phyloP scores from a whole-genome alignment of 2,329 filamentous ascomycete species.

The Fusarium guadeloupense region DNA sequence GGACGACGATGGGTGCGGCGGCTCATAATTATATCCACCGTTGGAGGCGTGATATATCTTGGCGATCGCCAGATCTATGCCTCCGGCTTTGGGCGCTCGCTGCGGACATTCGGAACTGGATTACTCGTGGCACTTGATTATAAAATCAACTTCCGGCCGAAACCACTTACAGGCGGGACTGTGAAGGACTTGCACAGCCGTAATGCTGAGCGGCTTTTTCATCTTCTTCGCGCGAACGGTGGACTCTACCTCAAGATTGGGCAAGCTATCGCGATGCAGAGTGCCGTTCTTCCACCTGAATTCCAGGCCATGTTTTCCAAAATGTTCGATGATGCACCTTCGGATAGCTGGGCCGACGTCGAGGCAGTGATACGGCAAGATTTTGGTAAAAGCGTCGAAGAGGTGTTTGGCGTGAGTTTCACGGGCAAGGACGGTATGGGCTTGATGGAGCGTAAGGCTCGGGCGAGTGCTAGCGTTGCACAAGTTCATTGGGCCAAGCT shows the following conservation, averaged over 20 bases:
- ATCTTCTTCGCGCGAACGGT: constrained; percentile 85
- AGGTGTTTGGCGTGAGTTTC: constrained; percentile 93
- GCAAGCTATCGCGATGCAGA: constrained; percentile 98
- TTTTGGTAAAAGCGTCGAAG: constrained; percentile 85
- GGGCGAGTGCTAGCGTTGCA: constrained; percentile 89
- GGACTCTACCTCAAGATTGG: constrained; percentile 97
- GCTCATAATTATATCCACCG: constrained; percentile 68
- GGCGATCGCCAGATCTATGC: constrained; percentile 81
- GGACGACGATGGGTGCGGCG: constrained; percentile 81
- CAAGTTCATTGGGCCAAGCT: constrained; percentile 96
- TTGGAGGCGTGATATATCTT: constrained; percentile 70
- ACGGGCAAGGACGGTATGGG: constrained; percentile 73
- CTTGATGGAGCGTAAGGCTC: constrained; percentile 66
- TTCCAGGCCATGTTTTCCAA: constrained; percentile 95
- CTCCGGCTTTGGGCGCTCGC: constrained; percentile 78
- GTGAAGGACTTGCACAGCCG: constrained; percentile 82
- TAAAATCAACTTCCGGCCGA: constrained; percentile 91
- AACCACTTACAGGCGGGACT: constrained; percentile 77
- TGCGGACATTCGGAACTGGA: constrained; percentile 83
- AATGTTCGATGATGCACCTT: constrained; percentile 98
- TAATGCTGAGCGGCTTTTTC: constrained; percentile 83
- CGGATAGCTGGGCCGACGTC: constrained; percentile 87
- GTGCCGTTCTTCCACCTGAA: constrained; percentile 88
- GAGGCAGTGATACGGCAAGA: constrained; percentile 87
- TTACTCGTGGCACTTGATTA: constrained; percentile 89